phyloP scores from a whole-genome alignment of 2,329 filamentous ascomycete species.

The Scedosporium dehoogii region DNA sequence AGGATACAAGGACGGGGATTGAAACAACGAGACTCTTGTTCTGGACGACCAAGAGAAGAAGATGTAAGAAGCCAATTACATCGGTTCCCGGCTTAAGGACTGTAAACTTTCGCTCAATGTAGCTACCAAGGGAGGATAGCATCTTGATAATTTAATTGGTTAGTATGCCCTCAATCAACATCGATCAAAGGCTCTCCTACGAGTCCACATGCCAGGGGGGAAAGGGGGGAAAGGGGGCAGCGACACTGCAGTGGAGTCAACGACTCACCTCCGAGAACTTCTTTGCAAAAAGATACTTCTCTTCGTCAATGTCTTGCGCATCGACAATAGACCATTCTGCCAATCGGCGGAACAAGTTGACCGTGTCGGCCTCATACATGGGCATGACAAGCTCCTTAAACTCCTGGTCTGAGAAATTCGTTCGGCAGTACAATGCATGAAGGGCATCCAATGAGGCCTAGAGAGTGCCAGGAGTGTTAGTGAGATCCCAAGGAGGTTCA shows the following conservation, averaged over 20 bases:
- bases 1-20: conserved; percentile 83
- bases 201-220: conserved; percentile 3
- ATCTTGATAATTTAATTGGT: conserved; percentile 40
- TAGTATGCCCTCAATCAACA: background rate
- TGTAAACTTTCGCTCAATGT: conserved; percentile 67
- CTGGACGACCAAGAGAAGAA: conserved; percentile 70
- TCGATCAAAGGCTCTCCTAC: background rate
- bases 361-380: conserved; percentile 64
- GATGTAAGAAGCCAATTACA: conserved; percentile 64
- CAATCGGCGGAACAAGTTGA: conserved; percentile 61
- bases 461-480: conserved; percentile 1
- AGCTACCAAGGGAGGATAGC: conserved; percentile 74
- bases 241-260: too few species aligned
- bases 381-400: conserved; percentile 69
- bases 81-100: conserved; percentile 55
- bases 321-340: conserved; percentile 75
- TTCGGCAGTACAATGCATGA: conserved; percentile 70
- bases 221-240: background rate
- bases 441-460: conserved; percentile 73
- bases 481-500: background rate
- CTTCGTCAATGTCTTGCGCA: conserved; percentile 75
- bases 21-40: conserved; percentile 86
- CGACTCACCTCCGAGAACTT: conserved; percentile 75
- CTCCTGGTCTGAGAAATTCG: conserved; percentile 65
- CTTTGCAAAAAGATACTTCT: conserved; percentile 86